Conservation (phyloP, 257 asterid species). For the Parsonsia alboflavescens region DNA sequence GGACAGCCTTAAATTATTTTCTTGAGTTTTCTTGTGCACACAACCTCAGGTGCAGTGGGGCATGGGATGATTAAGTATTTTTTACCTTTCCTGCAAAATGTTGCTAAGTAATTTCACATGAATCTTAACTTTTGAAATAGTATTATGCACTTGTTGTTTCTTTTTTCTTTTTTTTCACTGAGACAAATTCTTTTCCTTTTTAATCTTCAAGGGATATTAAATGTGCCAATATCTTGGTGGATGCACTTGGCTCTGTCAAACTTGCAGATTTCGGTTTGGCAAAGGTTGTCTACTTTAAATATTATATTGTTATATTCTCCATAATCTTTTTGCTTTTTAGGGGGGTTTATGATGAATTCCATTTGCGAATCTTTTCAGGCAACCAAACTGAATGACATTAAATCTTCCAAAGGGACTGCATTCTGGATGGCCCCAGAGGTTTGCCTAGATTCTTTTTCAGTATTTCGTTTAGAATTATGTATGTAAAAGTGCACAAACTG, state of each 20-base stretch:
- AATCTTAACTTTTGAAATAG: not conserved
- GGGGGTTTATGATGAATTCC: conserved; percentile 9
- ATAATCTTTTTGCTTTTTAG: not conserved
- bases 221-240: conserved; percentile 94
- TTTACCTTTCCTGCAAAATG: no score
- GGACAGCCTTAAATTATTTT: not conserved
- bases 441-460: conserved; percentile 14
- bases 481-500: not conserved
- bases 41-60: not conserved
- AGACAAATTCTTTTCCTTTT: conserved; percentile 18
- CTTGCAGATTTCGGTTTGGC: conserved; percentile 99
- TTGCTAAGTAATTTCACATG: not conserved
- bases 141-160: not conserved
- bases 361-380: conserved; percentile 46
- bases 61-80: not conserved
- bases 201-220: conserved; percentile 68
- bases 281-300: conserved; percentile 43
- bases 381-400: conserved; percentile 67
- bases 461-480: not conserved
- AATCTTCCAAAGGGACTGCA: conserved; percentile 94
- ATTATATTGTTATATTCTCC: not conserved
- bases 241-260: conserved; percentile 78
- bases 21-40: not conserved
- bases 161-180: not conserved
- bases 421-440: conserved; percentile 99